These are phyloP conservation scores for Nicotiana paniculata DNA, from an alignment of 257 asterid species.

Conservation along the genomic window DNA sequence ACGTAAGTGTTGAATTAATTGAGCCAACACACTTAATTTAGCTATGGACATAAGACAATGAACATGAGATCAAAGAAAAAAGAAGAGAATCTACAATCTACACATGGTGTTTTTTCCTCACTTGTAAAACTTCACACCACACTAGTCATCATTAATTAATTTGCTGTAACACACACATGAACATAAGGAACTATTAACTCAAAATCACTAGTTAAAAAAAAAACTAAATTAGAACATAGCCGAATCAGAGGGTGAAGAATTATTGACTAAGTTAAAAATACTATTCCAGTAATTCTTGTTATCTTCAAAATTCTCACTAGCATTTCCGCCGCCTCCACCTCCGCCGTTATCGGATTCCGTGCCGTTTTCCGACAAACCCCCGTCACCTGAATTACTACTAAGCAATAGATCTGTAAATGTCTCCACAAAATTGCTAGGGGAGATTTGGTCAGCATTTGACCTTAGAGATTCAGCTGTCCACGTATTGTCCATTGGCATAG, in stretches of 20 bases:
- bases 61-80: conserved; percentile 1
- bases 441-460: conserved; percentile 27
- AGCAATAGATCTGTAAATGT: conserved; percentile 72
- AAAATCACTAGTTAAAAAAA: background rate
- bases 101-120: conserved; percentile 1
- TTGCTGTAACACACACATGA: background rate
- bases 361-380: conserved; percentile 41
- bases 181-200: conserved; percentile 1
- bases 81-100: background rate
- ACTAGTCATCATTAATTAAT: background rate
- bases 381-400: conserved; percentile 40
- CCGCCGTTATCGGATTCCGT: conserved; percentile 42
- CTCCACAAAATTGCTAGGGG: conserved; percentile 48
- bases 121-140: background rate
- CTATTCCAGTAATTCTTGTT: conserved; percentile 83
- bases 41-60: conserved; percentile 3
- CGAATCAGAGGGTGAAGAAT: conserved; percentile 58
- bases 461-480: conserved; percentile 30
- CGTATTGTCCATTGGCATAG: conserved; percentile 19
- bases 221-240: conserved; percentile 24
- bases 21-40: background rate
- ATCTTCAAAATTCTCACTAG: conserved; percentile 48
- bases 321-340: conserved; percentile 10
- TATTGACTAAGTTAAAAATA: conserved; percentile 62
- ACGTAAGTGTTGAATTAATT: background rate